phyloP scores from a whole-genome alignment of 2,329 filamentous ascomycete species.

The Fusarium dlaminii region DNA sequence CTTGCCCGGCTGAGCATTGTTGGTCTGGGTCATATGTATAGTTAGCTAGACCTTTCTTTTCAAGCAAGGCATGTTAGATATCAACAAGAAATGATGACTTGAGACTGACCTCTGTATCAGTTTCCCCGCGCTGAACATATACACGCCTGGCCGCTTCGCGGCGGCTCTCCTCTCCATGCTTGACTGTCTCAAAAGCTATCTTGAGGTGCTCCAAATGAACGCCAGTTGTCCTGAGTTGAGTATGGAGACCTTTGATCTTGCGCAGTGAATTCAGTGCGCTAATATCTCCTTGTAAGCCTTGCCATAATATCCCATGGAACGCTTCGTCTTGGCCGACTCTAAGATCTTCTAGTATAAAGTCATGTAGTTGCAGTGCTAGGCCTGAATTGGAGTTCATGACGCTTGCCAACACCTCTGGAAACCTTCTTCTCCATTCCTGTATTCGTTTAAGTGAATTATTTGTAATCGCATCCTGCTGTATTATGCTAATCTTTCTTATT shows the following conservation, averaged over 20 bases:
- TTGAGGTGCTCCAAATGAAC: neutral
- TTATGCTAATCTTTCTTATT: neutral
- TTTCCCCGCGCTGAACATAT: neutral
- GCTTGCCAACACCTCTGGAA: neutral
- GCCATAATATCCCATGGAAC: slow-evolving; percentile 3
- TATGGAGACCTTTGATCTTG: neutral
- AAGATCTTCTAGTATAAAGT: neutral
- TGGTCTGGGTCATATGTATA: neutral
- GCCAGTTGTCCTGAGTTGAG: neutral
- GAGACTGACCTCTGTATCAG: neutral
- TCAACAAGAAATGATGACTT: too few relatives aligned
- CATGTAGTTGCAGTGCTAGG: neutral
- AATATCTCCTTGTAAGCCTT: neutral
- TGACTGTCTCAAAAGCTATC: neutral
- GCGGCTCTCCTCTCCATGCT: neutral
- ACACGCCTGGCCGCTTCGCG: neutral
- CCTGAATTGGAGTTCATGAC: neutral
- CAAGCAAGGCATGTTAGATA: too few relatives aligned
- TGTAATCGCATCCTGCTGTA: neutral
- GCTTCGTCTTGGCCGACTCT: neutral
- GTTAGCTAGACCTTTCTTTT: too few relatives aligned
- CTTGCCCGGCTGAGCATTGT: neutral
- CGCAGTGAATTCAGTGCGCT: neutral
- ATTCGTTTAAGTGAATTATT: neutral
- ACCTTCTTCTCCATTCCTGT: neutral